Base-by-base conservation (phyloP, 371 early-diverging fungal species). In the Mucor piriformis region DNA sequence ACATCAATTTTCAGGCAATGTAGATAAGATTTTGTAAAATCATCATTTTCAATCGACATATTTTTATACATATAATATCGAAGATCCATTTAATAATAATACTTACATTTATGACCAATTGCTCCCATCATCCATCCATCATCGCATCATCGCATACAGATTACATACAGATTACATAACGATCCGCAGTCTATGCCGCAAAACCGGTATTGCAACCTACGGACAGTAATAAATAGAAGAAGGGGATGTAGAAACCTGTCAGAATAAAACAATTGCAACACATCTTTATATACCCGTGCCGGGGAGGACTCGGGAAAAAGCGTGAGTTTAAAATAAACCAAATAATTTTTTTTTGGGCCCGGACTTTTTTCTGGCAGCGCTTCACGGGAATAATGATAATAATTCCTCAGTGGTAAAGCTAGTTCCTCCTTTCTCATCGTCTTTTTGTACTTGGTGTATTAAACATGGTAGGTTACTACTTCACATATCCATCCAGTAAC, bases 1-100 rank as follows among this genome's bases (percentile, higher is more conserved):
- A 62, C 63, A 56, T 62, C 63, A 56, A 56, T 18, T 32, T 50
- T 62, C 63, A 62, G 63, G 63, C 50, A 62, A 62, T 62, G 63
- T 62, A 62, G 63, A 50, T 62, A 62, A 62, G 56, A 44, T 51
- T 54, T 43, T 59, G 44, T 44, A 11, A 56, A 61, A 18, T 62
- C 63, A 62, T 62, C 63, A 56, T 25, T 50, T 60, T 46, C 37
- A 29, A 52, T 50, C 21, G 21, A 20, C 15, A 43, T 20, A 7
- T 20, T 43, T 20, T 6, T 1, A 18, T 11, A 38, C 15, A 49
- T 25, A 43, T 43, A n/a, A n/a, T n/a, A n/a, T n/a, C n/a, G n/a
- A 6, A 46, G 23, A 21, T 18, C 15, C 5, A 15, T 38, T 6
- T 7, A 42, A 21, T n/a, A 27, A 12, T 18, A 16, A 40, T 18